Conservation (phyloP, 306 rosid species). For the Quercus engelmannii region DNA sequence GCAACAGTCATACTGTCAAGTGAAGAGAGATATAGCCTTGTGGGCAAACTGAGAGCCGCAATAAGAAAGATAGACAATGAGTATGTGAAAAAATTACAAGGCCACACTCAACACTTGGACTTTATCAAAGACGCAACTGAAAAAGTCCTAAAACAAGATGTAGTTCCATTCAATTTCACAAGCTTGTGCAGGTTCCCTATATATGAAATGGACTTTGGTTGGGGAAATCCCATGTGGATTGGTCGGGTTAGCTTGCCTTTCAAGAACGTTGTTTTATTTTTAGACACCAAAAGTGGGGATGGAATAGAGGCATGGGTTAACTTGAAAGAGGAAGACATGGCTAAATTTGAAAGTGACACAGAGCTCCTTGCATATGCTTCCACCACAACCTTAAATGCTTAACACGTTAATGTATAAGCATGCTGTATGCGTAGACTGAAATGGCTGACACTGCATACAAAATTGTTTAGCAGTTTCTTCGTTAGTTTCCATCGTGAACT, state of each 20-base stretch:
- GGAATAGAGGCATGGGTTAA: slow-evolving; percentile 38
- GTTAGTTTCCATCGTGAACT: too few species aligned
- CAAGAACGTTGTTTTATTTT: slow-evolving; percentile 10
- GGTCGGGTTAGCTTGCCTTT: slow-evolving; percentile 10
- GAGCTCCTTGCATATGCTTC: background rate
- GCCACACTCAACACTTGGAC: background rate
- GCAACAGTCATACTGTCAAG: background rate
- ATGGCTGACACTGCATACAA: too few species aligned
- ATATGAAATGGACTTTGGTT: slow-evolving; percentile 36
- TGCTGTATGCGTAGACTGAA: too few species aligned
- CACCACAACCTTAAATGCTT: too few species aligned
- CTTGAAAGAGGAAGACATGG: slow-evolving; percentile 34
- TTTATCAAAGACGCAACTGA: background rate
- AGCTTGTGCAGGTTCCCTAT: slow-evolving; percentile 7
- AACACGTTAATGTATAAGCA: too few species aligned
- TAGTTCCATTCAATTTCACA: background rate
- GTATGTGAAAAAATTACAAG: background rate
- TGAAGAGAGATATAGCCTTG: background rate
- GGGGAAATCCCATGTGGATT: slow-evolving; percentile 46
- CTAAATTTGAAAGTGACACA: slow-evolving; percentile 5
- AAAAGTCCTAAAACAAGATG: background rate
- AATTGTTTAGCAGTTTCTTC: too few species aligned
- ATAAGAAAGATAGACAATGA: background rate
- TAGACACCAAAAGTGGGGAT: slow-evolving; percentile 19
- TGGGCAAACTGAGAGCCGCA: background rate